Percentiles rank a stretch among this genome's conserved stretches.
Conservation (phyloP, 345 rosid genomes). For the Eucalyptus marginata region DNA sequence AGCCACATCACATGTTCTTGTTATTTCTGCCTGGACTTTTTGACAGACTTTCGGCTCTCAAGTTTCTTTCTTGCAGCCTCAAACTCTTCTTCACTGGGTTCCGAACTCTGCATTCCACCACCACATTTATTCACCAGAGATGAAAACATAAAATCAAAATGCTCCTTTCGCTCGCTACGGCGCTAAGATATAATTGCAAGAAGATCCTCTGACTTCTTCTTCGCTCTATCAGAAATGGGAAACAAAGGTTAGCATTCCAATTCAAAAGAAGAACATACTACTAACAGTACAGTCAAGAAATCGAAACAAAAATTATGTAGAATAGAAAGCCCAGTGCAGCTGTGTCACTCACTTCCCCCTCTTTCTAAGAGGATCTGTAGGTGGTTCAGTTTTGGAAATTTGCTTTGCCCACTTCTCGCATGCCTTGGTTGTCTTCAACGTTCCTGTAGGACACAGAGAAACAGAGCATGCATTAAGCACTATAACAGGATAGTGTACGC, state of each 20-base stretch:
- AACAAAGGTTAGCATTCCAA: not conserved
- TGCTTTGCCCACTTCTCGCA: conserved; percentile 75
- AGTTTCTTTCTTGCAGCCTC: conserved; percentile 64
- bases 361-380: conserved; percentile 39
- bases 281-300: not conserved
- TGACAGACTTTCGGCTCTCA: conserved; percentile 34
- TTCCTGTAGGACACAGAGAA: not conserved
- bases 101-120: too few species aligned
- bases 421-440: conserved; percentile 54
- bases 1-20: not conserved
- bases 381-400: conserved; percentile 59
- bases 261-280: not conserved
- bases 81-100: too few species aligned
- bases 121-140: too few species aligned
- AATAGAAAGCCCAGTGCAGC: not conserved
- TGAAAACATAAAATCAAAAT: conserved; percentile 53
- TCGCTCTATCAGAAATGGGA: conserved; percentile 17
- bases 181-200: conserved; percentile 57
- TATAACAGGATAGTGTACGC: too few species aligned
- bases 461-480: too few species aligned
- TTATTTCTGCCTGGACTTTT: conserved; percentile 29
- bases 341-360: conserved; percentile 41
- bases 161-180: conserved; percentile 45
- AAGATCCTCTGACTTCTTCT: conserved; percentile 45
- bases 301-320: not conserved